Conservation (phyloP, 2,329 filamentous ascomycete genomes). For the Sarocladium strictum region DNA sequence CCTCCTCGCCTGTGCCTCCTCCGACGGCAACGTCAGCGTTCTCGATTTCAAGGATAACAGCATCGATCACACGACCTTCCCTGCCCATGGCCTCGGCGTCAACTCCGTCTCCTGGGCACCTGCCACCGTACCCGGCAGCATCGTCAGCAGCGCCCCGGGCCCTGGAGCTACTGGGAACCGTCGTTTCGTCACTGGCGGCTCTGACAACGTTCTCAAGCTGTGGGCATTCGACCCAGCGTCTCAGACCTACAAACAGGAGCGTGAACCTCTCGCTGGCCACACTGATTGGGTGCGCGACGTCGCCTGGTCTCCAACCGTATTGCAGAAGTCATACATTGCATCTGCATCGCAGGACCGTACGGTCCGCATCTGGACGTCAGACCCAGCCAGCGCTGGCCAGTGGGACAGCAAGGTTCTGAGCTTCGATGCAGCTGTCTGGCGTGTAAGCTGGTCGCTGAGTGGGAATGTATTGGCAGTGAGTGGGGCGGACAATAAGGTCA, state of each 20-base stretch:
- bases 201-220: conserved; percentile 88
- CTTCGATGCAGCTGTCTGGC: conserved; percentile 88
- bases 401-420: conserved; percentile 83
- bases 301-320: conserved; percentile 89
- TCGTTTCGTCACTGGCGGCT: conserved; percentile 90
- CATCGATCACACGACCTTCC: conserved; percentile 84
- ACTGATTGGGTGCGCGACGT: conserved; percentile 97
- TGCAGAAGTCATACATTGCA: conserved; percentile 95
- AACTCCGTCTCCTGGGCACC: conserved; percentile 97
- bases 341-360: conserved; percentile 95
- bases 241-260: conserved; percentile 56
- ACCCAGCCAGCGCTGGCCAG: conserved; percentile 53
- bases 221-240: conserved; percentile 73
- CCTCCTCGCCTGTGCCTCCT: conserved; percentile 88
- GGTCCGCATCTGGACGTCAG: conserved; percentile 91
- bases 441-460: conserved; percentile 95
- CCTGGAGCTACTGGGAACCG: conserved; percentile 59
- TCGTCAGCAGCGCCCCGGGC: conserved; percentile 66
- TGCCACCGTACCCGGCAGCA: conserved; percentile 72
- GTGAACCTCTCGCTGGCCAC: conserved; percentile 69
- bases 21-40: conserved; percentile 87
- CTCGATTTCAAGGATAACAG: conserved; percentile 92
- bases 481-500: conserved; percentile 93
- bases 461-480: conserved; percentile 94
- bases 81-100: conserved; percentile 87